A percentile compares a stretch with the other conserved stretches of the same genome.
These are phyloP conservation scores for Starmerella gropengiesseri DNA, from an alignment of 805 yeast species.

Conservation along the genomic window DNA sequence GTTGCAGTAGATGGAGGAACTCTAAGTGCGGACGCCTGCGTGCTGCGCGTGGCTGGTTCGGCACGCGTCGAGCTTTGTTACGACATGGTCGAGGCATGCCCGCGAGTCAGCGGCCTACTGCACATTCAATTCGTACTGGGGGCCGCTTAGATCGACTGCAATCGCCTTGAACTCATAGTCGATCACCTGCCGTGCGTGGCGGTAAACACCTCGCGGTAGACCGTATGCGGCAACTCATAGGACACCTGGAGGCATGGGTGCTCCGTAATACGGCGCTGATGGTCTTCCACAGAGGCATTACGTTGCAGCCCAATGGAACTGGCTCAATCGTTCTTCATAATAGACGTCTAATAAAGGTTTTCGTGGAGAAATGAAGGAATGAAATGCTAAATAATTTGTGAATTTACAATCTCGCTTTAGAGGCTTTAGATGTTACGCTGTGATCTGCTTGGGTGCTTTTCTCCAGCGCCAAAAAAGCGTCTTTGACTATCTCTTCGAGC, in stretches of 20 bases:
- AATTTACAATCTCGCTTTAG: too few species aligned
- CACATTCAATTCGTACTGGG: not conserved
- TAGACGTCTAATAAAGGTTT: too few species aligned
- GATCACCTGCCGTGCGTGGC: conserved; percentile 12
- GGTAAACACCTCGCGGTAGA: conserved; percentile 10
- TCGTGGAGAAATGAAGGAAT: not conserved
- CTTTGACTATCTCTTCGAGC: too few species aligned
- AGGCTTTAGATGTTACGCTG: too few species aligned
- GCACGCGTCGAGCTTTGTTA: not conserved
- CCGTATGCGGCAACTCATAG: conserved; percentile 13
- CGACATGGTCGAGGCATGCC: not conserved
- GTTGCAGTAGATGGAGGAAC: too few species aligned
- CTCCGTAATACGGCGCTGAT: too few species aligned
- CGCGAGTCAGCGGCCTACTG: not conserved
- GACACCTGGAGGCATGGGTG: conserved; percentile 5
- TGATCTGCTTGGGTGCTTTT: too few species aligned
- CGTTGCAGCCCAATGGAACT: too few species aligned
- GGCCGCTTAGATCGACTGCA: not conserved
- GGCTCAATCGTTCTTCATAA: too few species aligned
- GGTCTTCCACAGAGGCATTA: not conserved
- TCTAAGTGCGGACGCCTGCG: too few species aligned
- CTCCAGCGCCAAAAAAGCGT: too few species aligned
- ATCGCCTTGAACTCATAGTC: conserved; percentile 7
- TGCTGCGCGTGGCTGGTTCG: not conserved
- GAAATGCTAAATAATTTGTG: too few species aligned